Evolutionary conservation across 805 yeast genomes (phyloP).

Genomic region (Metschnikowia cerradonensis): DNA sequence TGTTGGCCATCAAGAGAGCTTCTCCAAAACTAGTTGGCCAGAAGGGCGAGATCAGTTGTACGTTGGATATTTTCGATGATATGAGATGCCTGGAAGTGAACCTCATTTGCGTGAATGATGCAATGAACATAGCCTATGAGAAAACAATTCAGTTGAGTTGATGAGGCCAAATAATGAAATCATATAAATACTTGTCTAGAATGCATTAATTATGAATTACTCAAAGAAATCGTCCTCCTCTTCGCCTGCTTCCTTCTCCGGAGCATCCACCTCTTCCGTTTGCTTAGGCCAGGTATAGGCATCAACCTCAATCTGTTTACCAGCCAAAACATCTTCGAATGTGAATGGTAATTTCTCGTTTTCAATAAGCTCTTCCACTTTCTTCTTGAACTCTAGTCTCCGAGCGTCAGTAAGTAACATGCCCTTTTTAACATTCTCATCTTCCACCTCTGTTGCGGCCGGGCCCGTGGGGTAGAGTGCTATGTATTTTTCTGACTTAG

Average conservation of each 20-base stretch:
- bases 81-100: conserved; percentile 43
- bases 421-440: conserved; percentile 41
- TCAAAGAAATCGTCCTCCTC: conserved; percentile 30
- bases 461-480: conserved; percentile 60
- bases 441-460: conserved; percentile 21
- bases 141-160: conserved; percentile 8
- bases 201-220: conserved; percentile 12
- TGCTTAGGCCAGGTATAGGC: conserved; percentile 16
- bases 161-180: neutral
- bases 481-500: conserved; percentile 73
- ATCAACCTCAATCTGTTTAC: conserved; percentile 30
- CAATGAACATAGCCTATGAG: conserved; percentile 51
- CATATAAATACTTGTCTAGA: neutral
- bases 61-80: conserved; percentile 47
- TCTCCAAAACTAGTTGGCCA: conserved; percentile 48
- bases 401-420: conserved; percentile 39
- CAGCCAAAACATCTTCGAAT: conserved; percentile 43
- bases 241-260: conserved; percentile 27
- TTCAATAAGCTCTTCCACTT: conserved; percentile 49
- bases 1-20: conserved; percentile 69
- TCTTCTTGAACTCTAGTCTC: conserved; percentile 43
- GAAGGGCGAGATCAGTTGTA: conserved; percentile 40
- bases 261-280: conserved; percentile 41
- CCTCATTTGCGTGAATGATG: conserved; percentile 60
- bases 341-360: conserved; percentile 51